Evolutionary conservation across 2,329 filamentous ascomycete genomes (phyloP), one percentile per base, ranked within the genome.

Genomic region (Chrysosporium keratinophilum): DNA sequence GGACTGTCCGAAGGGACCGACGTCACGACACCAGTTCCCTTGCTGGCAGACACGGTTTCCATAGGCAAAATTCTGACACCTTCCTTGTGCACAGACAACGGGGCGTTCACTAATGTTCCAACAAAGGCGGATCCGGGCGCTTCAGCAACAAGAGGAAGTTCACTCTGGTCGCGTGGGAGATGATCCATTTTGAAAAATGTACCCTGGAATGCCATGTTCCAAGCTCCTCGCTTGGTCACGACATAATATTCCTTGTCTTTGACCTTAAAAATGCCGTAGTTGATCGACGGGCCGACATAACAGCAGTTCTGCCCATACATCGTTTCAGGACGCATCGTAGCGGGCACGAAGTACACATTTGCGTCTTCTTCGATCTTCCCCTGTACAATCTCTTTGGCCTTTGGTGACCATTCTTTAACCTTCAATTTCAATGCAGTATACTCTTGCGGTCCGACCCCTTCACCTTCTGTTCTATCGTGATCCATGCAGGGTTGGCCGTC

Each of bases 281-380:
- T 81, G 64, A 97, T 85, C 66, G 9, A 50, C 11, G 93, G 91
- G 2, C 89, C 88, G 46, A 98, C 88, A 63, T 97, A 98, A 69
- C 90, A 95, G 73, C 88, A 94, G 3, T 84, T 94, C 71, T 97
- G 93, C 40, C 94, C 94, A 67, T 97, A 98, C 91, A 98, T 97
- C 35, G 93, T 98, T 76, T 98, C 93, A 1, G 93, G 88, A 58
- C 93, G 80, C 57, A 98, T 79, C 53, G 93, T 97, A 14, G 93
- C 93, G 11, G 93, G 87, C 11, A 97, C 82, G 64, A 97, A 85
- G 74, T 85, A 97, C 54, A 96, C 84, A 57, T 85, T 85, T 44
- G 87, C 84, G 59, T 80, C 82, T 35, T 83, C 78, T 5, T 91
- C 87, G 3, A 97, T 74, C 74, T 91, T 93, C 59, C 81, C 84